These are phyloP conservation scores for Cornus suecica DNA, from an alignment of 148 eudicot species.

Conservation along the genomic window DNA sequence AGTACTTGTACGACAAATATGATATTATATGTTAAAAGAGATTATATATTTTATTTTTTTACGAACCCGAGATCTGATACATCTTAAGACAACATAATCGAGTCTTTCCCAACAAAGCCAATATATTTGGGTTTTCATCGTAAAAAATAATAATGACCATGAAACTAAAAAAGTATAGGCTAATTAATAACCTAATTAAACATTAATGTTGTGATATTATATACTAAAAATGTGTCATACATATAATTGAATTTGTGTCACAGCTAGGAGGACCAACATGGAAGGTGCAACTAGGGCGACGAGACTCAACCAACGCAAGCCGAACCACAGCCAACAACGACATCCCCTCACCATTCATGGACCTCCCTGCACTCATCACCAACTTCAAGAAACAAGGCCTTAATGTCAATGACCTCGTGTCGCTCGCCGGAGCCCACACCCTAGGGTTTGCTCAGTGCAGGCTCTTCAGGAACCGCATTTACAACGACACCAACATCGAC, in stretches of 20 bases:
- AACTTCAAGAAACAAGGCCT: conserved; percentile 25
- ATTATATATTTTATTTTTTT: no score
- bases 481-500: conserved; percentile 43
- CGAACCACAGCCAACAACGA: conserved; percentile 10
- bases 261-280: conserved; percentile 33
- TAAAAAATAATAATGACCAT: no score
- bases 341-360: conserved; percentile 27
- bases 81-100: no score
- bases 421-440: conserved; percentile 45
- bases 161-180: no score
- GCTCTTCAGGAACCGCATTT: conserved; percentile 43
- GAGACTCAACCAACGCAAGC: conserved; percentile 29
- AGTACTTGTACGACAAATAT: no score
- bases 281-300: conserved; percentile 30
- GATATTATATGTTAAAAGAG: no score
- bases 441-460: conserved; percentile 52
- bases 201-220: no score
- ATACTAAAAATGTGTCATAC: neutral
- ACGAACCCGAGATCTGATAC: no score
- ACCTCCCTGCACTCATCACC: conserved; percentile 20
- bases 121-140: no score
- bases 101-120: no score
- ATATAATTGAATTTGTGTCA: neutral
- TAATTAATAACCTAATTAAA: no score
- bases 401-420: conserved; percentile 18